Base-by-base conservation (phyloP, 2,329 filamentous ascomycete genomes). In the Stagonosporopsis cucurbitacearum region DNA sequence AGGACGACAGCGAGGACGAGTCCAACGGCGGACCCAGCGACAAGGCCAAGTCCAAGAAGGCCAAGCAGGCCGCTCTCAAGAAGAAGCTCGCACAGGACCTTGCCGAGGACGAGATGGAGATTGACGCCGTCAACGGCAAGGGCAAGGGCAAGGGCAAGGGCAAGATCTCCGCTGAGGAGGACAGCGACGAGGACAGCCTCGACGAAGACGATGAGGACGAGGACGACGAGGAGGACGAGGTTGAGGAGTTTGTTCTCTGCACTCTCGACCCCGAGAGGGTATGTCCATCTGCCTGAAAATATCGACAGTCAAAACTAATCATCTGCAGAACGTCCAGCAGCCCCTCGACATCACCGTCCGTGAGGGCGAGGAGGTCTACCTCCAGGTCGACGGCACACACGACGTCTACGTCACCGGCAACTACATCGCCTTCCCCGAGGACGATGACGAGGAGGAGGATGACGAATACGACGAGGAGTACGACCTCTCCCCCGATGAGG, bases 181-280 rank as follows among this genome's bases (percentile, higher is more conserved):
- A 87, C 72, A 88, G 86, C 60, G 82, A 81, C 43, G 82, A 81
- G 48, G 80, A 76, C 39, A 76, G 78, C 37, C 59, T 64, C 4
- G 64, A 69, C n/a, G 67, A 68, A 3, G 63, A 64, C 8, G 64
- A 69, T 20, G 67, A 68, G 9, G 63, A 82, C 40, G 76, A 78
- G 33, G 80, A 50, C 15, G 32, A 42, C 3, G 48, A 84, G n/a
- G 81, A 67, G 15, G 79, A 81, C 1, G 80, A 92, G 71, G 81
- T 94, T 49, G 92, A 97, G 77, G 91, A 97, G 81, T 91, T 91
- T 69, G 92, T 98, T 67, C 81, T 99, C 69, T 99, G 95, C 86
- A 99, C 95, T 60, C 86, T 99, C 50, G 93, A 98, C 80, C 91
- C 93, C 28, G 87, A 92, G 78, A 91, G 89, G 82, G 95, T 97